Percentiles rank a stretch among this genome's conserved stretches.
Evolutionary conservation across 176 grass and related monocot genomes (phyloP).

Genomic region (Zoysia japonica): DNA sequence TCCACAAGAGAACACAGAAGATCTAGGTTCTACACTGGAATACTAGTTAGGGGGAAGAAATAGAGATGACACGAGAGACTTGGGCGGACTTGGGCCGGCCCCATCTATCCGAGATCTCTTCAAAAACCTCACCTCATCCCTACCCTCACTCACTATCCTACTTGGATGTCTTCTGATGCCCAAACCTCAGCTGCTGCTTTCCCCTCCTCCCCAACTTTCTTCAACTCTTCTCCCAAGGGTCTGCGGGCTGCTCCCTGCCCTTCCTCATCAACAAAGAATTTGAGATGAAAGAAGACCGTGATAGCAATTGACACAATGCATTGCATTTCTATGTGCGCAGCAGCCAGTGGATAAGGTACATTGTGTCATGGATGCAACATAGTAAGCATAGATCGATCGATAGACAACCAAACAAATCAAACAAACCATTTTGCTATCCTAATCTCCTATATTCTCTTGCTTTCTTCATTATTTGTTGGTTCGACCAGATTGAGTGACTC

Average conservation of each 20-base stretch:
- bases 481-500: background rate
- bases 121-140: background rate
- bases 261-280: background rate
- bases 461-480: background rate
- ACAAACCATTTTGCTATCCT: background rate
- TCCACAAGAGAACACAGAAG: background rate
- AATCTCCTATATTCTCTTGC: background rate
- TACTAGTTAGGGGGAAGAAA: background rate
- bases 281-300: background rate
- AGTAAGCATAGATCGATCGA: background rate
- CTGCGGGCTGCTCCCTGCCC: background rate
- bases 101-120: background rate
- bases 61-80: too few relatives aligned
- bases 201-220: background rate
- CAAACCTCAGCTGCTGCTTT: background rate
- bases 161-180: background rate
- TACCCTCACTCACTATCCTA: too few relatives aligned
- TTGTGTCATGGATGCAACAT: background rate
- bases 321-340: background rate
- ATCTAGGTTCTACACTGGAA: background rate
- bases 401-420: background rate
- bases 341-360: background rate
- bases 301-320: background rate
- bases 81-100: background rate
- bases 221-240: background rate